Evolutionary conservation across 495 filamentous ascomycete genomes (phyloP).

Genomic region (Podospora pseudopauciseta): DNA sequence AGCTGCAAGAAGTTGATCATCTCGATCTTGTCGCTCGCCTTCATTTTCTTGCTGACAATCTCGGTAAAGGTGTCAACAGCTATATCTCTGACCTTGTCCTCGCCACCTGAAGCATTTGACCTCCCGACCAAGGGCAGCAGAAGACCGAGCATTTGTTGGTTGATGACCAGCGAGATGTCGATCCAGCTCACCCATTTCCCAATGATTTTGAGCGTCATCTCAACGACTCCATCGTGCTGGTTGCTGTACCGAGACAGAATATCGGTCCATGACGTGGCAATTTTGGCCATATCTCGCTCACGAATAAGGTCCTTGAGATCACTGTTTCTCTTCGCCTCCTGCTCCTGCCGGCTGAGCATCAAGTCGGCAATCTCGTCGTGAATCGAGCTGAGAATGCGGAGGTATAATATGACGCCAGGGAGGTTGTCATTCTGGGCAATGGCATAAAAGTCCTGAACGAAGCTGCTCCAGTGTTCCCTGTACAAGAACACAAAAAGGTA

Average conservation of each 20-base stretch:
- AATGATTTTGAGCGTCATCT: slow-evolving; percentile 82
- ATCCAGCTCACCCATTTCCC: slow-evolving; percentile 98
- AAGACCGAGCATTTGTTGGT: slow-evolving; percentile 75
- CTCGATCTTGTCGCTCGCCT: slow-evolving; percentile 81
- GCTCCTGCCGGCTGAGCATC: slow-evolving; percentile 67
- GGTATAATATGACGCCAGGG: slow-evolving; percentile 76
- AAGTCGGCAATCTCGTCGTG: slow-evolving; percentile 98
- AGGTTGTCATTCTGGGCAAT: slow-evolving; percentile 64
- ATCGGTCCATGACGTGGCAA: slow-evolving; percentile 85
- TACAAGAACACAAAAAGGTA: slow-evolving; percentile 86
- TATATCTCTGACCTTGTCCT: slow-evolving; percentile 76
- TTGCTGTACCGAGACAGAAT: slow-evolving; percentile 77
- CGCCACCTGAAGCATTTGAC: slow-evolving; percentile 43
- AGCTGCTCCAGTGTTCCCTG: slow-evolving; percentile 74
- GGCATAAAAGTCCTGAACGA: slow-evolving; percentile 80
- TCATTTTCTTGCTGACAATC: slow-evolving; percentile 98
- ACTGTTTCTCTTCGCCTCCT: slow-evolving; percentile 73
- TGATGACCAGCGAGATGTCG: slow-evolving; percentile 88
- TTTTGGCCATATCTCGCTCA: slow-evolving; percentile 75
- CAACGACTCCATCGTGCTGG: slow-evolving; percentile 67
- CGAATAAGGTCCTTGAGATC: slow-evolving; percentile 87
- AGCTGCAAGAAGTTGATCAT: slow-evolving; percentile 90
- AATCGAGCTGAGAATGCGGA: slow-evolving; percentile 79
- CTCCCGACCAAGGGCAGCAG: slow-evolving; percentile 76
- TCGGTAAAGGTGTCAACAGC: slow-evolving; percentile 92